phyloP scores from a whole-genome alignment of 169 alveolate species.

The Ichthyophthirius multifiliis region DNA sequence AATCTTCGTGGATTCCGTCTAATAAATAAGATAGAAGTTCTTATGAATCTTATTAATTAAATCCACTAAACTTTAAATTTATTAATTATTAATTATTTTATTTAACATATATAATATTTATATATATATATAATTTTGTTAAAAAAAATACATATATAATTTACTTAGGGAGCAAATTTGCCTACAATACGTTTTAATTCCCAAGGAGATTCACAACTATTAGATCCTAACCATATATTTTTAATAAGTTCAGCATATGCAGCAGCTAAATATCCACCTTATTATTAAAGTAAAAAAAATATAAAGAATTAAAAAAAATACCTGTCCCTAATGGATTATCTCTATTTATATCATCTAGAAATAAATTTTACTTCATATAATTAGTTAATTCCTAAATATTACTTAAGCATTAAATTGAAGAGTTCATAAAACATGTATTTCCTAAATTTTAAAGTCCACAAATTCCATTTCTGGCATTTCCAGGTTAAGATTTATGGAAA shows the following conservation, averaged over 20 bases:
- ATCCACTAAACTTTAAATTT: conserved; percentile 79
- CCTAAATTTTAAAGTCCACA: conserved; percentile 71
- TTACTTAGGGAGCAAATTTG: conserved; percentile 19
- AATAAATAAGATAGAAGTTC: conserved; percentile 87
- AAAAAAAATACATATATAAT: background rate
- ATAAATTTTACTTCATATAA: conserved; percentile 23
- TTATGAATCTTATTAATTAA: conserved; percentile 88
- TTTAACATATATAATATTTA: too few relatives aligned
- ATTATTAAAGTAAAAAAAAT: background rate
- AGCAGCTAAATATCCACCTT: conserved; percentile 43
- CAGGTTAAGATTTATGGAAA: background rate
- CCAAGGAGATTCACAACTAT: conserved; percentile 41
- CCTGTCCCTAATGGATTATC: conserved; percentile 43
- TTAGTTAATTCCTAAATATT: conserved; percentile 43
- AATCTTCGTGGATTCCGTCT: conserved; percentile 92
- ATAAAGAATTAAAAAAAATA: background rate
- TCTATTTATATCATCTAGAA: conserved; percentile 30
- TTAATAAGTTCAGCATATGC: conserved; percentile 43
- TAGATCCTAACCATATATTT: conserved; percentile 32
- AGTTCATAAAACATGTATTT: conserved; percentile 79
- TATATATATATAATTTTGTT: conserved; percentile 10
- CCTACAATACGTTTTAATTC: conserved; percentile 46
- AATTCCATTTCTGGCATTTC: conserved; percentile 37
- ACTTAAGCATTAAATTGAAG: conserved; percentile 57
- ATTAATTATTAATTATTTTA: background rate